phyloP scores from a whole-genome alignment of 2,329 filamentous ascomycete species.

The Penicillium sp. region DNA sequence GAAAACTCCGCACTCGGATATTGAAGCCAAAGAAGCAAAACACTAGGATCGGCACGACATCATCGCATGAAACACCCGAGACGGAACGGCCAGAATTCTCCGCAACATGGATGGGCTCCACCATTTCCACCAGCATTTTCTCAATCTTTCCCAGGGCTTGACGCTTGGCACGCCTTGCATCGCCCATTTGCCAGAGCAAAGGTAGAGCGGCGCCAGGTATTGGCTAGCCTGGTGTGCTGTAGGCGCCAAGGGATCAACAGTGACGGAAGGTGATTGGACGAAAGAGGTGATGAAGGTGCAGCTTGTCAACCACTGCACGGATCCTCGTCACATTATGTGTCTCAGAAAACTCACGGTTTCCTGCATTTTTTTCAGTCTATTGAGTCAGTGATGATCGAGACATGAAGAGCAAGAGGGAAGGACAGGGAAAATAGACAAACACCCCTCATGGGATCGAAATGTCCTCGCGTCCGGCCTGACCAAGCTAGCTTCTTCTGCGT shows the following conservation, averaged over 20 bases:
- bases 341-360: constrained; percentile 11
- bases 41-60: constrained; percentile 1
- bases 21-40: constrained; percentile 2
- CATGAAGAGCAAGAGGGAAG: not conserved
- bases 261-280: constrained; percentile 25
- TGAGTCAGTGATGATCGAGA: not conserved
- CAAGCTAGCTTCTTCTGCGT: not conserved
- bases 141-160: not conserved
- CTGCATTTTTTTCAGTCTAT: not conserved
- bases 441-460: not conserved
- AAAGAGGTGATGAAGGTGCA: constrained; percentile 30
- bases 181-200: not conserved
- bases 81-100: constrained; percentile 10
- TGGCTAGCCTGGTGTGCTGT: constrained; percentile 20
- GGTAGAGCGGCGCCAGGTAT: constrained; percentile 5
- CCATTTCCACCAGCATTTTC: not conserved
- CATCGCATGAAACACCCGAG: constrained; percentile 15
- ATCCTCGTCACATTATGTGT: constrained; percentile 28
- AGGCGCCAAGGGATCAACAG: constrained; percentile 28
- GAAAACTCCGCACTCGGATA: not conserved
- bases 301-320: constrained; percentile 28
- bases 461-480: not conserved
- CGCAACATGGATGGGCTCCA: not conserved
- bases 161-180: not conserved
- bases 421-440: not conserved